phyloP scores from a whole-genome alignment of 768 basidiomycete genomes.

The Lentinula raphanica region DNA sequence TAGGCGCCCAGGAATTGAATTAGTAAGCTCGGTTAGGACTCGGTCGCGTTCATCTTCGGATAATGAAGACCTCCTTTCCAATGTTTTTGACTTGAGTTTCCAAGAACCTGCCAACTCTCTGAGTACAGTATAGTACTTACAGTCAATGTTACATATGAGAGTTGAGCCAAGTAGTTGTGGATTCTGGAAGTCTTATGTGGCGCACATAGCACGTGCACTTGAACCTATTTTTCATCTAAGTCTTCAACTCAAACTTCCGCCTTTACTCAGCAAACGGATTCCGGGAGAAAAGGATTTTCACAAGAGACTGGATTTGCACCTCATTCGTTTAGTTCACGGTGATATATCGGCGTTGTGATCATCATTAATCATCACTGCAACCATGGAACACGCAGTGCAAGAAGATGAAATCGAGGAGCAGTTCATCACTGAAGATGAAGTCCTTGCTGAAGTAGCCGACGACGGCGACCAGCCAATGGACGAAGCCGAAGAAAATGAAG shows the following conservation, averaged over 20 bases:
- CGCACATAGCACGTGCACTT: neutral
- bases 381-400: slow-evolving; percentile 25
- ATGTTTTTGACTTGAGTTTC: too few relatives aligned
- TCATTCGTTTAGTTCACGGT: too few relatives aligned
- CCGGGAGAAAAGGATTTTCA: neutral
- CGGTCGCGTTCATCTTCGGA: neutral
- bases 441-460: slow-evolving; percentile 57
- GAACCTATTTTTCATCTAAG: neutral
- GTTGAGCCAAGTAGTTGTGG: too few relatives aligned
- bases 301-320: too few relatives aligned
- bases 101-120: too few relatives aligned
- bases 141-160: too few relatives aligned
- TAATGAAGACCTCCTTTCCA: too few relatives aligned
- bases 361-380: slow-evolving; percentile 7
- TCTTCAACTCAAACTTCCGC: too few relatives aligned
- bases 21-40: slow-evolving; percentile 2
- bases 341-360: neutral
- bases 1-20: neutral
- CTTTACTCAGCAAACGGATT: neutral
- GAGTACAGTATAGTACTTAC: too few relatives aligned
- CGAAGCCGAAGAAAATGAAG: slow-evolving; percentile 55
- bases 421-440: slow-evolving; percentile 63
- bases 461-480: slow-evolving; percentile 72
- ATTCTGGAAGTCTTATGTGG: neutral
- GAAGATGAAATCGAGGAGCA: slow-evolving; percentile 50